phyloP scores from a whole-genome alignment of 768 basidiomycete genomes.

The Amanita molliuscula region DNA sequence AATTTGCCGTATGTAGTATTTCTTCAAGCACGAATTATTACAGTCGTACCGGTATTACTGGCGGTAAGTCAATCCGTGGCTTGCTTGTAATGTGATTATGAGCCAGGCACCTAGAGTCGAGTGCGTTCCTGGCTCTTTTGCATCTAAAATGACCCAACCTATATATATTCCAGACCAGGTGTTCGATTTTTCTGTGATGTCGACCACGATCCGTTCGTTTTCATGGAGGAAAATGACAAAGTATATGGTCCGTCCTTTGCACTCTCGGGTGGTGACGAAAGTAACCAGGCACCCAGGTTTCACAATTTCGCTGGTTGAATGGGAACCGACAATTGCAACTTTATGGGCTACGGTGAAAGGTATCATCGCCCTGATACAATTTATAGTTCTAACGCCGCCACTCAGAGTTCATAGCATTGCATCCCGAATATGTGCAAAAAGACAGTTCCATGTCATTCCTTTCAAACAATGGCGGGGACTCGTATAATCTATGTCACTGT shows the following conservation, averaged over 20 bases:
- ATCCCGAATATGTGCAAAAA: conserved; percentile 51
- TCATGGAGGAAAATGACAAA: conserved; percentile 61
- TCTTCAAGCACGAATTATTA: conserved; percentile 73
- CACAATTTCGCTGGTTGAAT: conserved; percentile 72
- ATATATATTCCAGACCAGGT: conserved; percentile 39
- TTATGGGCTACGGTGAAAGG: conserved; percentile 72
- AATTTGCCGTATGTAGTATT: conserved; percentile 41
- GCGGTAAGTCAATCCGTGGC: conserved; percentile 26
- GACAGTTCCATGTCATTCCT: conserved; percentile 68
- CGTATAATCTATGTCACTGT: conserved; percentile 69
- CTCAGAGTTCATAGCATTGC: conserved; percentile 53
- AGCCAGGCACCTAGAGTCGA: conserved; percentile 45
- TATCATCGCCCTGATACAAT: conserved; percentile 14
- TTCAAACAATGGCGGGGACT: conserved; percentile 54
- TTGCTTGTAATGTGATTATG: conserved; percentile 1
- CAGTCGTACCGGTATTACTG: conserved; percentile 79
- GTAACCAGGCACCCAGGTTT: conserved; percentile 34
- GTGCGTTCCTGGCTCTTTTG: conserved; percentile 28
- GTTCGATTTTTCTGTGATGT: conserved; percentile 73
- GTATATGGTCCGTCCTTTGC: conserved; percentile 23
- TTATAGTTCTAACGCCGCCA: background rate
- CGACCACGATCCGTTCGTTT: conserved; percentile 70
- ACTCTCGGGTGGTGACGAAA: background rate
- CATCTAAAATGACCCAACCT: background rate
- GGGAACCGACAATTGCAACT: conserved; percentile 69